Base-by-base conservation (phyloP, 768 basidiomycete species). In the Pleurotus tuber-regium region DNA sequence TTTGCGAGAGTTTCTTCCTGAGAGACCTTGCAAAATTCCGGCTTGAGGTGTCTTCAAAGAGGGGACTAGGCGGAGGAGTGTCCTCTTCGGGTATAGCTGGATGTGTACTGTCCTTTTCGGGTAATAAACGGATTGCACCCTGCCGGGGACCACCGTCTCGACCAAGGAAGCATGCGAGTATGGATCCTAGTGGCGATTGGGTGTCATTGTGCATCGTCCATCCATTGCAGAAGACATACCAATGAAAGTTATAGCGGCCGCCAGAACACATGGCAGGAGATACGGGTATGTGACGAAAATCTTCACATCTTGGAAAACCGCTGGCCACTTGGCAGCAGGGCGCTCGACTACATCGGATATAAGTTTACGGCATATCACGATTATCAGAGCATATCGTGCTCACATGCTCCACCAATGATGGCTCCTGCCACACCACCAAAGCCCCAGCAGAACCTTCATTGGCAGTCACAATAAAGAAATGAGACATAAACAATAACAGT, bases 391-490 rank as follows among this genome's bases (percentile, higher is more conserved):
- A 41, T 46, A 26, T n/a, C 31, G 44, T 23, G 33, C 89, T 66
- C 57, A 92, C 91, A 86, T 59, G 83, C 71, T 59, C 90, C 90
- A 55, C 91, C 93, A 25, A 95, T 78, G 47, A 94, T 87, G 40
- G 89, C 88, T 38, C 92, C 92, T 40, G 86, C 81, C 10, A 94
- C 91, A 80, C 95, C 97, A 54, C 96, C 97, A 57, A 98, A 81
- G 54, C 94, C 95, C 97, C 96, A 97, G 58, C 86, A 91, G 66
- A 96, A 97, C 9, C 89, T 92, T 51, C 25, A 51, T 43, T 52
- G 26, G 35, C 43, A 25, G 23, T 47, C 42, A 24, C 36, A 50
- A 53, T 43, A 44, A 56, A 38, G 38, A 35, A 33, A 26, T 19
- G 50, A 48, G 38, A 35, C 18, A 43, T 18, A 55, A 36, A n/a